Base-by-base conservation (phyloP, 345 rosid genomes). In the Pugionium dolabratum region DNA sequence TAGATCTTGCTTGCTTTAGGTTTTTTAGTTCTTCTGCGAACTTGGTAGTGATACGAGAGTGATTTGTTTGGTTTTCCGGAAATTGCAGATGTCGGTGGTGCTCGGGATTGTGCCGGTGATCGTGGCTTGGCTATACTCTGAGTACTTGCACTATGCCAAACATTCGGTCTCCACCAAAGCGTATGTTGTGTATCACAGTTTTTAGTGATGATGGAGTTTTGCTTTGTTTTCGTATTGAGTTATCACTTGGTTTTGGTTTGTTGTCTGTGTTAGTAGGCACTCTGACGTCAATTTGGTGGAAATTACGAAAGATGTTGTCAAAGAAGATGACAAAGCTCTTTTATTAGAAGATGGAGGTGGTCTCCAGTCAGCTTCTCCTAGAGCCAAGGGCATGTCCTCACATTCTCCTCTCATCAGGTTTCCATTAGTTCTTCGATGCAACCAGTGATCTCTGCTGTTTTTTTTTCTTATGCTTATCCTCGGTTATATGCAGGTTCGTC, bases 291-390 rank as follows among this genome's bases (percentile, higher is more conserved):
- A 66, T 69, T 77, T 94, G 78, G 93, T 83, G 61, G 96, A 90
- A 66, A 36, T 86, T 68, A 85, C 78, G 37, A 74, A 66, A 33
- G 84, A 53, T 4, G 62, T 74, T 7, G 86, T 88, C 2, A 83
- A 83, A 74, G 96, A 88, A 48, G 99, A 94, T 66, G 79, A 78
- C 59, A 95, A 86, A 53, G 86, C 87, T 69, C 78, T 90, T 10
- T 74, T 94, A 36, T 62, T 90, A 60, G 99, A 88, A 71, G 96
- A 88, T 28, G 95, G 96, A 49, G 68, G 85, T 68, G 73, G 85
- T 73, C 90, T 90, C 44, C 99, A 88, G 37, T 78, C 90, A 9
- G 80, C 84, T 70, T 90, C 99, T 79, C 95, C 96, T 30, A 79
- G 54, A 80, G 82, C 88, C 70, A 85, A 80, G 35, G 71, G 33